Conservation (phyloP, 495 filamentous ascomycete genomes). For the Aspergillus coremiiformis region DNA sequence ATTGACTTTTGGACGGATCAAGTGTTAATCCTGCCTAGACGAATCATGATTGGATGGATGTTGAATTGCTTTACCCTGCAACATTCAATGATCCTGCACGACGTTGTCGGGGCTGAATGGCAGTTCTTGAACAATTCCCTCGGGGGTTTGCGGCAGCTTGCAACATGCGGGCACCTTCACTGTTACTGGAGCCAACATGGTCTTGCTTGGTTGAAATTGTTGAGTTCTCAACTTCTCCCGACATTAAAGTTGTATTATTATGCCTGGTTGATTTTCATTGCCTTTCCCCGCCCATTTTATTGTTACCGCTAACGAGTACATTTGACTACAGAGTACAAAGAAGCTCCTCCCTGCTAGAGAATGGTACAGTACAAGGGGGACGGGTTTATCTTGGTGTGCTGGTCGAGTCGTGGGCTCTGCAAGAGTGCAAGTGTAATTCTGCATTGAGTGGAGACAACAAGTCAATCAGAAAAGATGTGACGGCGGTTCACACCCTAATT, state of each 20-base stretch:
- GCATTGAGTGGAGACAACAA: constrained; percentile 29
- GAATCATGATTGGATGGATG: constrained; percentile 14
- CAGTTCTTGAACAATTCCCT: neutral
- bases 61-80: constrained; percentile 1
- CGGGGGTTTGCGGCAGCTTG: neutral
- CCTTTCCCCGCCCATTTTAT: neutral
- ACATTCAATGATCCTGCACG: constrained; percentile 14
- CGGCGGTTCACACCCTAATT: constrained; percentile 33
- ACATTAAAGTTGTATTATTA: neutral
- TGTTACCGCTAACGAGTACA: neutral
- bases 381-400: constrained; percentile 17
- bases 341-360: constrained; percentile 6
- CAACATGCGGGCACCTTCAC: neutral
- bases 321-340: neutral
- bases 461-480: constrained; percentile 30
- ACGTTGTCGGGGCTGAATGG: constrained; percentile 14
- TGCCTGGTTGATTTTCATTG: neutral
- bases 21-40: constrained; percentile 11
- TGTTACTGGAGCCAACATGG: neutral
- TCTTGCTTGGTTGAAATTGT: neutral
- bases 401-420: constrained; percentile 39
- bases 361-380: constrained; percentile 10
- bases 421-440: constrained; percentile 30
- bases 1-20: constrained; percentile 20
- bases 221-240: neutral